phyloP scores from a whole-genome alignment of 2,329 filamentous ascomycete species.

The Aureobasidium sp. region DNA sequence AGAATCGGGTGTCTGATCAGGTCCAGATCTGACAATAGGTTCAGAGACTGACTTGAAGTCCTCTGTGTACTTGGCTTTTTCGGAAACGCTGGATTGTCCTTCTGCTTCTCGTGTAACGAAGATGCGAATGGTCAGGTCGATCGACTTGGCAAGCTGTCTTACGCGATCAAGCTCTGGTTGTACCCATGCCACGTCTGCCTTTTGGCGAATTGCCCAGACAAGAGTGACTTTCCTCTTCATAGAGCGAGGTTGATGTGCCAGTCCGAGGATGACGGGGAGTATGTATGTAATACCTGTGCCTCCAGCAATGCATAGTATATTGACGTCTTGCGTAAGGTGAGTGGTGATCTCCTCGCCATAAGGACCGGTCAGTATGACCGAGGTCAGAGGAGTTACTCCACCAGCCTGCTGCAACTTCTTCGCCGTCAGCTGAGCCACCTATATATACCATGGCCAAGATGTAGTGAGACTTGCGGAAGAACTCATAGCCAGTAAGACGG shows the following conservation, averaged over 20 bases:
- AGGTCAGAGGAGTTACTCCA: conserved; percentile 51
- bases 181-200: conserved; percentile 14
- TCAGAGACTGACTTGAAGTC: conserved; percentile 4
- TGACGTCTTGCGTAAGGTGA: not conserved
- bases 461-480: conserved; percentile 69
- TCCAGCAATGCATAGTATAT: conserved; percentile 16
- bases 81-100: not conserved
- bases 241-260: conserved; percentile 1
- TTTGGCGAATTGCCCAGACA: conserved; percentile 14
- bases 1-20: not conserved
- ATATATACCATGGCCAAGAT: conserved; percentile 67
- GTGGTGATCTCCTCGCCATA: conserved; percentile 42
- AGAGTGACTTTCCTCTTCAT: conserved; percentile 9
- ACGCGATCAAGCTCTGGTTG: conserved; percentile 6
- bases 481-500: conserved; percentile 64
- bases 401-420: conserved; percentile 26
- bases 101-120: conserved; percentile 17
- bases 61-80: not conserved
- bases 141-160: conserved; percentile 8
- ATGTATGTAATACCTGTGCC: conserved; percentile 65
- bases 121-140: conserved; percentile 10
- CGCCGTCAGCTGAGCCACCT: conserved; percentile 42
- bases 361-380: conserved; percentile 55
- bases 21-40: not conserved
- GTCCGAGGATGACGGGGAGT: conserved; percentile 54